These are phyloP conservation scores for Arabidopsis arenosa DNA, from an alignment of 345 rosid genomes.

Conservation along the genomic window DNA sequence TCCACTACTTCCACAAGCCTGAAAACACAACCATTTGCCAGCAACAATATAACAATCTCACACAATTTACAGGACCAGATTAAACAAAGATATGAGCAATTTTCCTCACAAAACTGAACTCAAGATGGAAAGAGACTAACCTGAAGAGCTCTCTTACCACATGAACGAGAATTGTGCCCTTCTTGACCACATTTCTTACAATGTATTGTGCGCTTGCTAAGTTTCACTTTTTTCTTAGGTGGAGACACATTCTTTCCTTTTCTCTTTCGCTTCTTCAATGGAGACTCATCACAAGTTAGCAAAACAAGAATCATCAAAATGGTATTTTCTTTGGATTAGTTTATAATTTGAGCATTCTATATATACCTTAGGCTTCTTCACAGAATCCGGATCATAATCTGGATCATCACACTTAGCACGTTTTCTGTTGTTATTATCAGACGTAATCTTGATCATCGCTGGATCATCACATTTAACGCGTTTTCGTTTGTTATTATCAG, in stretches of 20 bases:
- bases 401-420: not conserved
- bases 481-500: not conserved
- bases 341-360: not conserved
- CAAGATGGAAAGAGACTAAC: not conserved
- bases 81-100: no score
- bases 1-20: not conserved
- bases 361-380: not conserved
- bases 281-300: not conserved
- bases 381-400: not conserved
- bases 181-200: slow-evolving; percentile 10
- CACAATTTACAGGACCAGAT: no score
- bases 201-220: not conserved
- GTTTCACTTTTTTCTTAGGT: not conserved
- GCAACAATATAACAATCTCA: no score
- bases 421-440: not conserved
- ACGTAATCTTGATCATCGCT: no score
- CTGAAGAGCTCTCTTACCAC: not conserved
- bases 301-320: not conserved
- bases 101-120: not conserved
- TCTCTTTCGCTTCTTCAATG: not conserved
- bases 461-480: not conserved
- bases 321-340: not conserved
- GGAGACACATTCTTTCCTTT: not conserved
- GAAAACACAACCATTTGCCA: not conserved
- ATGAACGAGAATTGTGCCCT: not conserved